Evolutionary conservation across 371 early-diverging fungal species (phyloP).

Genomic region (Mucor plumbeus): DNA sequence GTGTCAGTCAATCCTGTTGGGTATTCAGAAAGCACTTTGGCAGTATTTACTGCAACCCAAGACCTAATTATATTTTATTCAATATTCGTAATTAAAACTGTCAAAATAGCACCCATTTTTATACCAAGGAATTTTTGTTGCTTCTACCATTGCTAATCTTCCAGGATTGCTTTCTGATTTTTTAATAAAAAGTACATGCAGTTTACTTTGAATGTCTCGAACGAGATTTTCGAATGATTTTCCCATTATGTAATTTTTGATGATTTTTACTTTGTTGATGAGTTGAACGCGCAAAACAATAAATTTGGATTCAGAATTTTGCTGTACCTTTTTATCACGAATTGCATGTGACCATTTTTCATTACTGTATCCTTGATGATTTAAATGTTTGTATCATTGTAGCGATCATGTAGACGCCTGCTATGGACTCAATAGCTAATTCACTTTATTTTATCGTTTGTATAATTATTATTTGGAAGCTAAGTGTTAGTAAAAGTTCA

Average conservation of each 20-base stretch:
- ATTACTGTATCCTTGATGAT: neutral
- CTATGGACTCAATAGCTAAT: no score
- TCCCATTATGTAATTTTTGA: constrained; percentile 14
- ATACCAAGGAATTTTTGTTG: constrained; percentile 33
- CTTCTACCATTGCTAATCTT: constrained; percentile 5
- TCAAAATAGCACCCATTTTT: neutral
- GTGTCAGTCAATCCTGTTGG: constrained; percentile 33
- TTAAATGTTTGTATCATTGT: no score
- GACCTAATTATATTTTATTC: constrained; percentile 17
- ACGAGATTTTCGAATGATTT: constrained; percentile 24
- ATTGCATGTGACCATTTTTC: neutral
- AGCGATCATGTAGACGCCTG: no score
- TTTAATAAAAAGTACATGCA: constrained; percentile 21
- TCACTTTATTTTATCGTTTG: no score
- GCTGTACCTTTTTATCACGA: neutral
- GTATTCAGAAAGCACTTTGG: constrained; percentile 23
- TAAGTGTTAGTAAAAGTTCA: no score
- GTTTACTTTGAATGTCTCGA: constrained; percentile 16
- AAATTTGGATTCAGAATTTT: neutral
- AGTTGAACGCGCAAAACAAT: neutral
- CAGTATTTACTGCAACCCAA: constrained; percentile 33
- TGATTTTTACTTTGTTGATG: neutral
- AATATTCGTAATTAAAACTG: neutral
- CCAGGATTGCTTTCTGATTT: constrained; percentile 26
- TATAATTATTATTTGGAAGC: no score